Conservation (phyloP, 1,284 basidiomycete genomes). For the Kwoniella shivajii region DNA sequence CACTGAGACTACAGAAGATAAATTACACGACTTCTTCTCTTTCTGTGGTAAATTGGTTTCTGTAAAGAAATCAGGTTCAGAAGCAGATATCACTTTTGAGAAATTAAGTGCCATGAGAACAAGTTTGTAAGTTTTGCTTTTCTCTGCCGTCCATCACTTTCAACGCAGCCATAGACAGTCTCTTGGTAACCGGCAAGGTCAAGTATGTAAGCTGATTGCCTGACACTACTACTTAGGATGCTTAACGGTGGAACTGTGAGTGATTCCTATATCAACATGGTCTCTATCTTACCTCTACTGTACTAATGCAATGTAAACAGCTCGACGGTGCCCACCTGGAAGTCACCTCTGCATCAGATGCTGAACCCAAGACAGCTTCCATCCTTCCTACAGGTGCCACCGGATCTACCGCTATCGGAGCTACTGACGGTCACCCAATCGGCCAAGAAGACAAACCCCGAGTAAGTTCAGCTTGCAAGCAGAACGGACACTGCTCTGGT, state of each 20-base stretch:
- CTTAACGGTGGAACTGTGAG: conserved; percentile 54
- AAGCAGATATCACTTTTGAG: conserved; percentile 55
- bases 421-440: conserved; percentile 27
- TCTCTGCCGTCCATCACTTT: not conserved
- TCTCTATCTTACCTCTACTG: not conserved
- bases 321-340: conserved; percentile 56
- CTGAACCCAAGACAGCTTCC: conserved; percentile 38
- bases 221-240: conserved; percentile 32
- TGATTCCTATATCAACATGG: conserved; percentile 7
- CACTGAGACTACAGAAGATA: conserved; percentile 52
- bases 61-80: conserved; percentile 49
- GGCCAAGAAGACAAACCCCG: conserved; percentile 56
- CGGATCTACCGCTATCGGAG: conserved; percentile 46
- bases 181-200: too few relatives aligned
- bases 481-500: not conserved
- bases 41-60: conserved; percentile 54
- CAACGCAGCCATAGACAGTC: too few relatives aligned
- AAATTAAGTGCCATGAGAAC: conserved; percentile 55
- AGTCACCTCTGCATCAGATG: conserved; percentile 49
- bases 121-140: conserved; percentile 42
- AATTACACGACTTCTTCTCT: conserved; percentile 55
- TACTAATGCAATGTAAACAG: too few relatives aligned
- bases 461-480: conserved; percentile 31
- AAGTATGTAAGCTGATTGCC: not conserved
- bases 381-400: conserved; percentile 41